These are phyloP conservation scores for Torulaspora pretoriensis DNA, from an alignment of 1,139 yeast genomes.

Conservation along the genomic window DNA sequence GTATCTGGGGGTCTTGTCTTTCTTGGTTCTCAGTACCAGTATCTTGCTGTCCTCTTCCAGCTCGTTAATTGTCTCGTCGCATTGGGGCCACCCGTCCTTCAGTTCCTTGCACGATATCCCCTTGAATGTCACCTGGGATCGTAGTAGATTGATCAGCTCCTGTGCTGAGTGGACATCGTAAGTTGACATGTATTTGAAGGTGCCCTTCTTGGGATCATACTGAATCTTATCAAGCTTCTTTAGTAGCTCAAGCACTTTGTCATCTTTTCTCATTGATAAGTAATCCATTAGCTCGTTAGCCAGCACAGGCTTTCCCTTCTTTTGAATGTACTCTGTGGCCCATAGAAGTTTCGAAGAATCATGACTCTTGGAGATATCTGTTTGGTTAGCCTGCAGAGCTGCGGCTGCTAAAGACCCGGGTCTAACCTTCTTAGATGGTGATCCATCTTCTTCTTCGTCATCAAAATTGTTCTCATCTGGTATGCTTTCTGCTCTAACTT, in stretches of 20 bases:
- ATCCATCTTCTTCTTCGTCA: constrained; percentile 29
- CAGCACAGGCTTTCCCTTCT: constrained; percentile 60
- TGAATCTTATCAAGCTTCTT: constrained; percentile 71
- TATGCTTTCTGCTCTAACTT: constrained; percentile 8
- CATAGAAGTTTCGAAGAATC: constrained; percentile 75
- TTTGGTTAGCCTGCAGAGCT: constrained; percentile 32
- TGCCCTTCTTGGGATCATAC: constrained; percentile 53
- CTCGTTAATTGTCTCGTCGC: constrained; percentile 69
- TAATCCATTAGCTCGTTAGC: constrained; percentile 41
- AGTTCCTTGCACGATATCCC: constrained; percentile 87
- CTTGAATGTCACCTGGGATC: constrained; percentile 80
- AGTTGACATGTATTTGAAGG: constrained; percentile 81
- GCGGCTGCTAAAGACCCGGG: constrained; percentile 37
- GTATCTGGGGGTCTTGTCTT: constrained; percentile 84
- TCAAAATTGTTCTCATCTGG: constrained; percentile 21
- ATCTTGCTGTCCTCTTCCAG: constrained; percentile 73
- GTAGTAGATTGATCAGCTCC: constrained; percentile 67
- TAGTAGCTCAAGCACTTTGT: constrained; percentile 61
- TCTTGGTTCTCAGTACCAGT: constrained; percentile 80
- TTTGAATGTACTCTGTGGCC: constrained; percentile 84
- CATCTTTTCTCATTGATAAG: constrained; percentile 39
- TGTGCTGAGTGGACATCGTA: constrained; percentile 82
- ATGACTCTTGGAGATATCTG: constrained; percentile 49
- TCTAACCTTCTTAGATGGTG: constrained; percentile 34
- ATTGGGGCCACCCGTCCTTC: constrained; percentile 97